phyloP scores from a whole-genome alignment of 805 yeast genomes.

The Saccharomycopsis selenospora region DNA sequence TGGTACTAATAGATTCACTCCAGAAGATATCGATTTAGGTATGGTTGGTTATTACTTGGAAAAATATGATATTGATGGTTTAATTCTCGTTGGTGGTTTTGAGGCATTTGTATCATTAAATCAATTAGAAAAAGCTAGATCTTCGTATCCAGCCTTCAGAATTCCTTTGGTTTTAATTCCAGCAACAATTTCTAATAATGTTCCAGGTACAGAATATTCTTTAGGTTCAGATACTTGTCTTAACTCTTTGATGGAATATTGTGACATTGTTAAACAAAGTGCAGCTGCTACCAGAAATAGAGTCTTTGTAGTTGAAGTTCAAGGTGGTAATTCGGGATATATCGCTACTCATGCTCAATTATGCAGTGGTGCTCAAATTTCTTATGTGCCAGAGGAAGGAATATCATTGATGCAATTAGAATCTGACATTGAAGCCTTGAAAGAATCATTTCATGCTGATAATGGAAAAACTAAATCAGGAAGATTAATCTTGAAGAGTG shows the following conservation, averaged over 20 bases:
- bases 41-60: conserved; percentile 66
- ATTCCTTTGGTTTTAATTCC: conserved; percentile 76
- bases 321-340: conserved; percentile 80
- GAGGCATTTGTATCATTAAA: conserved; percentile 68
- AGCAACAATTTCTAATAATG: conserved; percentile 73
- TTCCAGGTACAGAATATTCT: conserved; percentile 77
- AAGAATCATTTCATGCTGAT: conserved; percentile 51
- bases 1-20: conserved; percentile 71
- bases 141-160: conserved; percentile 59
- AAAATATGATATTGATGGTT: conserved; percentile 61
- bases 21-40: conserved; percentile 60
- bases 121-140: conserved; percentile 54
- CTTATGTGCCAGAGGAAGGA: conserved; percentile 71
- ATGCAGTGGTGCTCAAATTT: conserved; percentile 65
- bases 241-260: conserved; percentile 61
- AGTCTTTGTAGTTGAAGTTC: conserved; percentile 75
- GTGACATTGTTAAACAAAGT: conserved; percentile 73
- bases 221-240: conserved; percentile 71
- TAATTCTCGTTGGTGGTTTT: conserved; percentile 73
- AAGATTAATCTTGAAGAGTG: conserved; percentile 59
- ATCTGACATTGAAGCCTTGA: conserved; percentile 56
- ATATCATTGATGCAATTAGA: conserved; percentile 53
- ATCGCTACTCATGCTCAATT: conserved; percentile 64
- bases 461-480: conserved; percentile 64
- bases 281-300: conserved; percentile 75